These are phyloP conservation scores for Lathyrus sativus DNA, from an alignment of 306 rosid species.

Conservation along the genomic window DNA sequence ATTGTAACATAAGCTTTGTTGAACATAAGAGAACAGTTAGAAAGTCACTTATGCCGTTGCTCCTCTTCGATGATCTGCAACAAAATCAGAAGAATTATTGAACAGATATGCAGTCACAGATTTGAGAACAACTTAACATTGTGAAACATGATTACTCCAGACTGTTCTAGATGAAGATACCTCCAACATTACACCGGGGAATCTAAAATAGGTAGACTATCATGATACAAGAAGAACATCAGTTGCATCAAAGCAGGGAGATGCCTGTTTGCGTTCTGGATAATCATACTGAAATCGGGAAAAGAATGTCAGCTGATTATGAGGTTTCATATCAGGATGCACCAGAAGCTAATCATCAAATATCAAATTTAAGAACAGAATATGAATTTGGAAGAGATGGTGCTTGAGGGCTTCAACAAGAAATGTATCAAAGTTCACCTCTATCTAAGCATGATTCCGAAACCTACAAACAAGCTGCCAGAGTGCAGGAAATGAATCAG, in stretches of 20 bases:
- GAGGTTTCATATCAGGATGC: conserved; percentile 48
- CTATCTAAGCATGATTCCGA: conserved; percentile 53
- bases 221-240: conserved; percentile 56
- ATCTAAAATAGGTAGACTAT: conserved; percentile 51
- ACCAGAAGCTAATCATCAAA: conserved; percentile 49
- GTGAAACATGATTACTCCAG: too few species aligned
- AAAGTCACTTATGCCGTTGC: too few species aligned
- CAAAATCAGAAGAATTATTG: too few species aligned
- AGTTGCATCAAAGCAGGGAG: conserved; percentile 50
- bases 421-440: conserved; percentile 55
- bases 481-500: conserved; percentile 51
- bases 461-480: conserved; percentile 47
- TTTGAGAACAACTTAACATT: too few species aligned
- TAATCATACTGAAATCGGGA: conserved; percentile 48
- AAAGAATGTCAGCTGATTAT: conserved; percentile 57
- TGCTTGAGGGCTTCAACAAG: conserved; percentile 54
- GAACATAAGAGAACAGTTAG: too few species aligned
- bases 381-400: conserved; percentile 62
- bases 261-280: conserved; percentile 51
- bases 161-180: too few species aligned
- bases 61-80: too few species aligned
- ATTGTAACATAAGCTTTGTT: too few species aligned
- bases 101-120: too few species aligned
- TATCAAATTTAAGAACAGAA: conserved; percentile 53
- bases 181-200: conserved; percentile 45